A percentile compares a stretch with the other conserved stretches of the same genome.
phyloP scores from a whole-genome alignment of 1,284 basidiomycete genomes.

The Amylostereum chailletii region DNA sequence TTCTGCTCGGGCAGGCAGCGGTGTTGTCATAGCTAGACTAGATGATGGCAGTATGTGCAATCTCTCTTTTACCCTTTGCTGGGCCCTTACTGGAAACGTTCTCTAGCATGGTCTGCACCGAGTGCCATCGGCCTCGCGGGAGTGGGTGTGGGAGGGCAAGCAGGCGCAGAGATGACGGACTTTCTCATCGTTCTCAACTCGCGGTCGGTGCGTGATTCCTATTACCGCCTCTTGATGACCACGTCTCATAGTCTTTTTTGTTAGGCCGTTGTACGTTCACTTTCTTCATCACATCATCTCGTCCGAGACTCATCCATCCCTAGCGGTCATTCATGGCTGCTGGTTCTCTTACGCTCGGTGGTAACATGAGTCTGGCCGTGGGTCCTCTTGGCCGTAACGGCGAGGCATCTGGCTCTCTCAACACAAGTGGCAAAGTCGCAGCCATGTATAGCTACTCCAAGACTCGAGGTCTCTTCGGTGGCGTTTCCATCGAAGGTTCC shows the following conservation, averaged over 20 bases:
- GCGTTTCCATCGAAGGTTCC: conserved; percentile 82
- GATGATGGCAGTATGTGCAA: conserved; percentile 72
- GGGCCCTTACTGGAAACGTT: background rate
- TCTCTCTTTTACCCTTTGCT: background rate
- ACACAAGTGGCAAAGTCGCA: conserved; percentile 80
- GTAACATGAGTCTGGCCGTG: conserved; percentile 88
- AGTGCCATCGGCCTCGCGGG: conserved; percentile 95
- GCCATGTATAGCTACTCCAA: conserved; percentile 98
- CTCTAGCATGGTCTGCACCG: conserved; percentile 83
- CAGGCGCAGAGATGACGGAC: conserved; percentile 87
- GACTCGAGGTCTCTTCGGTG: conserved; percentile 87
- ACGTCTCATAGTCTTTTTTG: conserved; percentile 3
- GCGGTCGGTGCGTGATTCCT: conserved; percentile 42
- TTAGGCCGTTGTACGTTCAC: conserved; percentile 50
- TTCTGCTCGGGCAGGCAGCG: conserved; percentile 79
- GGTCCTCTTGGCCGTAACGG: conserved; percentile 93
- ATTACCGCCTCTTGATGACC: conserved; percentile 15
- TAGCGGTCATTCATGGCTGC: conserved; percentile 91
- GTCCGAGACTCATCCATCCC: conserved; percentile 17
- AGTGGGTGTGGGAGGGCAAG: conserved; percentile 80
- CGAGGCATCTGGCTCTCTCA: conserved; percentile 85
- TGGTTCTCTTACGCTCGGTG: conserved; percentile 86
- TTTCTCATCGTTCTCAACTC: conserved; percentile 92
- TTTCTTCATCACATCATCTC: background rate
- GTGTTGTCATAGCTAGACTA: conserved; percentile 84